A percentile compares a stretch with the other conserved stretches of the same genome.
phyloP scores from a whole-genome alignment of 768 basidiomycete genomes.

The Lyophyllum decastes region DNA sequence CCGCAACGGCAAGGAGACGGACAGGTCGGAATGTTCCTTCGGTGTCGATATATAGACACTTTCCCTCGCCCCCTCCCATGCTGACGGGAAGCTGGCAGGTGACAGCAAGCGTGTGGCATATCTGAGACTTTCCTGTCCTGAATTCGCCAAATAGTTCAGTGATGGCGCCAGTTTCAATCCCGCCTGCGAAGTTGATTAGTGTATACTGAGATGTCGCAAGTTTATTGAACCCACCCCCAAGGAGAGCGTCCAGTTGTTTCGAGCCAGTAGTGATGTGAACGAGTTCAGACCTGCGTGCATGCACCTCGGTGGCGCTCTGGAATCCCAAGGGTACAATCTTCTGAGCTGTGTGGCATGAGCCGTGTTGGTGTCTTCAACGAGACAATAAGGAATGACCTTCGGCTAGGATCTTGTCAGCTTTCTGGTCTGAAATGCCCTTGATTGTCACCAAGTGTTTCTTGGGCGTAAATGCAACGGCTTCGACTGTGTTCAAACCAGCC shows the following conservation, averaged over 20 bases:
- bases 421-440: conserved; percentile 96
- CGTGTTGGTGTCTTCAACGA: background rate
- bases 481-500: conserved; percentile 91
- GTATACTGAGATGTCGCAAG: conserved; percentile 6
- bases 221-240: conserved; percentile 66
- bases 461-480: conserved; percentile 94
- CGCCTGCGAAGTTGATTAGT: conserved; percentile 50
- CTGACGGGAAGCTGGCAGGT: conserved; percentile 96
- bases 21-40: conserved; percentile 99
- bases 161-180: conserved; percentile 97
- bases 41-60: conserved; percentile 98
- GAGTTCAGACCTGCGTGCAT: conserved; percentile 90
- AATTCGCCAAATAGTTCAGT: conserved; percentile 99
- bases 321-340: conserved; percentile 98
- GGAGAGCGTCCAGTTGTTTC: conserved; percentile 91
- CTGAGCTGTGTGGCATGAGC: conserved; percentile 55
- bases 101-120: conserved; percentile 97
- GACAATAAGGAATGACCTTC: conserved; percentile 64
- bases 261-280: conserved; percentile 97
- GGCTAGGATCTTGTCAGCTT: conserved; percentile 92
- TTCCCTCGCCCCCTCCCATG: conserved; percentile 99
- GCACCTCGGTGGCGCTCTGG: conserved; percentile 97
- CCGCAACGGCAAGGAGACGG: conserved; percentile 91
- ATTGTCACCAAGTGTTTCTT: conserved; percentile 90
- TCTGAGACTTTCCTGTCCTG: conserved; percentile 96